phyloP scores from a whole-genome alignment of 495 filamentous ascomycete genomes.

The Mycothermus thermophilus region DNA sequence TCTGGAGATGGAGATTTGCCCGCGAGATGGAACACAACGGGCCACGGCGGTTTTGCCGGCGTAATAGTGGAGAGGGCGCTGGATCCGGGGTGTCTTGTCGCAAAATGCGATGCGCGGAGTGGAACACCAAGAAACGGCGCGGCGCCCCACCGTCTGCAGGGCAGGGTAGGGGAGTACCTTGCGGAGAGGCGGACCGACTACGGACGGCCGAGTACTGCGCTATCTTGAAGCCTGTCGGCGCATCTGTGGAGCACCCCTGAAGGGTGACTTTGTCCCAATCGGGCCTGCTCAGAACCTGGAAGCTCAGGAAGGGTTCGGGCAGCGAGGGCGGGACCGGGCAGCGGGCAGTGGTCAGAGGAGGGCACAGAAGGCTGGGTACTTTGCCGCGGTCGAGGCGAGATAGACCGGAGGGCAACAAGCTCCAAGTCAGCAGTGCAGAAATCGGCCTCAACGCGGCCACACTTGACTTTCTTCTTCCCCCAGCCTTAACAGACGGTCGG shows the following conservation, averaged over 20 bases:
- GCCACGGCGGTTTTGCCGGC: constrained; percentile 40
- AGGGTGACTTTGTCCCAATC: constrained; percentile 18
- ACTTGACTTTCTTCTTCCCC: constrained; percentile 6
- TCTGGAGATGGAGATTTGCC: no score
- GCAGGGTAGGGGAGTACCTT: no score
- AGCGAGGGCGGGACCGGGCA: neutral
- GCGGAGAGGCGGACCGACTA: no score
- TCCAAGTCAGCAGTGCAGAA: no score
- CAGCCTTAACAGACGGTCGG: neutral
- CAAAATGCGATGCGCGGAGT: constrained; percentile 6
- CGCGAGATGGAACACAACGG: no score
- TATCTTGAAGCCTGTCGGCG: no score
- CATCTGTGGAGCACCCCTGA: no score
- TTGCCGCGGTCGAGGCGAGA: neutral
- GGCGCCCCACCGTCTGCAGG: constrained; percentile 1
- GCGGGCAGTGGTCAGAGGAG: no score
- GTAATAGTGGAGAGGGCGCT: constrained; percentile 38
- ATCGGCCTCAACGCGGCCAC: no score
- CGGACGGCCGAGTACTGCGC: no score
- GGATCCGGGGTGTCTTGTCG: constrained; percentile 15
- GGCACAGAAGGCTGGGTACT: constrained; percentile 6
- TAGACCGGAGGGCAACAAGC: constrained; percentile 12
- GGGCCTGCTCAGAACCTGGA: constrained; percentile 18
- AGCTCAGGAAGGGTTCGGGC: neutral
- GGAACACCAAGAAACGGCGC: neutral